Base-by-base conservation (phyloP, 371 early-diverging fungal genomes). In the Blyttiomyces sp. region DNA sequence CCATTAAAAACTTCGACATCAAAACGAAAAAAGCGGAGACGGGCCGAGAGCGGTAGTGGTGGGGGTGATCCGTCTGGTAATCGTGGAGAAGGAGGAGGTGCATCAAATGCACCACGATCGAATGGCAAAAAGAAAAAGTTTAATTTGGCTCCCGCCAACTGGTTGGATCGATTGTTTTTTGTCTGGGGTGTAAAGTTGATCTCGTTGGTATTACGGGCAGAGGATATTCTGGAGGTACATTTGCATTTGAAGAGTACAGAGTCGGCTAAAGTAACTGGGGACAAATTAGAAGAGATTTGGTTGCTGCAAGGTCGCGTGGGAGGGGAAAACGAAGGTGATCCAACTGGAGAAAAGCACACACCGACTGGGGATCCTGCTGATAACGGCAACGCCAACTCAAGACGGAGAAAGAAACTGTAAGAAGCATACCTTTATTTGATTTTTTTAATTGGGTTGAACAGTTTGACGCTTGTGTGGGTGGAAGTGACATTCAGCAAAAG, bases 121-220 rank as follows among this genome's bases (percentile, higher is more conserved):
- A n/a, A n/a, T n/a, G n/a, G n/a, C n/a, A 53, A 53, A 43, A 54
- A 55, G 44, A 16, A 34, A 11, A 56, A 61, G 63, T 68, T 75
- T 63, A 42, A 32, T 24, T 48, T 77, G 21, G 66, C 66, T 16
- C 74, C 82, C 2, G 26, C 54, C 46, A 77, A 77, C 46, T 74
- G 56, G 35, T 16, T 79, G 23, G 80, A 80, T 2, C 69, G 69
- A 36, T 73, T 82, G 59, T 72, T 84, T 57, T 80, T 82, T 43
- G 44, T 75, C 3, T 85, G 85, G 84, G 76, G 81, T 16, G 68
- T 82, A 44, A 57, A 72, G 0, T 71, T 85, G 28, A 59, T 85
- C 17, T 39, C 61, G n/a, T 59, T 64, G 3, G 50, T 63, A 26
- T 61, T 54, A 11, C 4, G 24, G 54, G 72, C 64, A 60, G 69